A percentile compares a stretch with the other conserved stretches of the same genome.
phyloP scores from a whole-genome alignment of 2,329 filamentous ascomycete species.

The Hymenoscyphus occultus region DNA sequence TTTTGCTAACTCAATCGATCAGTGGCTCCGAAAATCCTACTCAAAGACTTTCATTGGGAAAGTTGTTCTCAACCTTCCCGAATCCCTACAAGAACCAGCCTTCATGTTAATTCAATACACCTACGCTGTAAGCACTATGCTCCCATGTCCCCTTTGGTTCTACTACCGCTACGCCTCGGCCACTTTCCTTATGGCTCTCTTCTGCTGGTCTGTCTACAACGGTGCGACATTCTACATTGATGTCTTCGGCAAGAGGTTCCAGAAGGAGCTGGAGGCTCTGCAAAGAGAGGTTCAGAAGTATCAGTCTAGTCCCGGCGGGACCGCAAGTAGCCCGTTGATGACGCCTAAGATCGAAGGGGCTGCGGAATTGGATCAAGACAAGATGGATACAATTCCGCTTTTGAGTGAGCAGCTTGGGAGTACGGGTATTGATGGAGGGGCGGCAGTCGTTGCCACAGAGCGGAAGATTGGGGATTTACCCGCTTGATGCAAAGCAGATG shows the following conservation, averaged over 20 bases:
- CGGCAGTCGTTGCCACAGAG: constrained; percentile 47
- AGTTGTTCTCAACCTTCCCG: constrained; percentile 75
- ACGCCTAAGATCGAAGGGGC: constrained; percentile 36
- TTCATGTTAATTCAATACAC: constrained; percentile 96
- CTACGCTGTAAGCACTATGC: constrained; percentile 89
- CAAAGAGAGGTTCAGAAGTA: constrained; percentile 86
- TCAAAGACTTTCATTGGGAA: constrained; percentile 85
- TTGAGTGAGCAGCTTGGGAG: constrained; percentile 47
- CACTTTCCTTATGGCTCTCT: constrained; percentile 75
- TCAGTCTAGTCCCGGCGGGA: constrained; percentile 62
- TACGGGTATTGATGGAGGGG: constrained; percentile 45
- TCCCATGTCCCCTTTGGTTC: constrained; percentile 95
- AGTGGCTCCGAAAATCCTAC: constrained; percentile 88
- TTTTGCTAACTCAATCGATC: not conserved
- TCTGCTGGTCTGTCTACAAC: constrained; percentile 94
- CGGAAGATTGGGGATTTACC: constrained; percentile 41
- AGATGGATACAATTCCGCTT: constrained; percentile 55
- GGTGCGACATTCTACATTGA: constrained; percentile 98
- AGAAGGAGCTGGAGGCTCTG: constrained; percentile 89
- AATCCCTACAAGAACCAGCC: constrained; percentile 73
- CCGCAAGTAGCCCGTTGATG: constrained; percentile 39
- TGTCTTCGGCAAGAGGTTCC: constrained; percentile 93
- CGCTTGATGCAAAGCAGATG: constrained; percentile 17
- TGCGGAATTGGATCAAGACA: constrained; percentile 17
- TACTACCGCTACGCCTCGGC: constrained; percentile 79